Conservation (phyloP, 371 early-diverging fungal genomes). For the Apophysomyces sp. region DNA sequence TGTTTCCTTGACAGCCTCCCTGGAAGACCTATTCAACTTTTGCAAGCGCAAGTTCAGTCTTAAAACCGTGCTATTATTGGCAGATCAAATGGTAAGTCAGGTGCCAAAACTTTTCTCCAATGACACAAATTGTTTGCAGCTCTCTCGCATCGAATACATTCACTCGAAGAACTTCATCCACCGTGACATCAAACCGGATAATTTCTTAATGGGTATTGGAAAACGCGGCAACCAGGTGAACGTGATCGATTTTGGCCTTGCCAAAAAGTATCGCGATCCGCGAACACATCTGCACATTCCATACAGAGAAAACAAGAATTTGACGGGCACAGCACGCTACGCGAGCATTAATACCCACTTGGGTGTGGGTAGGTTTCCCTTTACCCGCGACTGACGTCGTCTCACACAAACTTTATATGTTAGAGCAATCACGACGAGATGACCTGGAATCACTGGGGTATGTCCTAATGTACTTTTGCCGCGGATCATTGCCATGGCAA, state of each 20-base stretch:
- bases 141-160: slow-evolving; percentile 95
- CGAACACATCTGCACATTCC: slow-evolving; percentile 97
- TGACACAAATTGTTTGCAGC: slow-evolving; percentile 44
- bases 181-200: slow-evolving; percentile 96
- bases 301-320: slow-evolving; percentile 96
- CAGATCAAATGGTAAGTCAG: slow-evolving; percentile 92
- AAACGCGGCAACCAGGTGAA: slow-evolving; percentile 95
- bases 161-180: slow-evolving; percentile 87
- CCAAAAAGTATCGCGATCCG: slow-evolving; percentile 98
- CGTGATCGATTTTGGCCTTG: slow-evolving; percentile 99
- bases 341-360: slow-evolving; percentile 99
- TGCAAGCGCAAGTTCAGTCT: slow-evolving; percentile 96
- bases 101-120: background rate
- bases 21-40: slow-evolving; percentile 99
- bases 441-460: slow-evolving; percentile 99
- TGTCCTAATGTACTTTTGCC: slow-evolving; percentile 99
- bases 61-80: slow-evolving; percentile 98
- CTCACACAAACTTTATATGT: background rate
- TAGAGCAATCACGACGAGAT: slow-evolving; percentile 99
- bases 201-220: slow-evolving; percentile 98
- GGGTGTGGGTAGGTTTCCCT: slow-evolving; percentile 79
- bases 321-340: slow-evolving; percentile 99
- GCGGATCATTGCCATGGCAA: slow-evolving; percentile 99
- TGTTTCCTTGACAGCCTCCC: slow-evolving; percentile 46
- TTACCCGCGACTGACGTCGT: background rate